Evolutionary conservation across 2,329 filamentous ascomycete species (phyloP), one percentile per base, ranked within the genome.

Genomic region (Fusarium lyarnte): DNA sequence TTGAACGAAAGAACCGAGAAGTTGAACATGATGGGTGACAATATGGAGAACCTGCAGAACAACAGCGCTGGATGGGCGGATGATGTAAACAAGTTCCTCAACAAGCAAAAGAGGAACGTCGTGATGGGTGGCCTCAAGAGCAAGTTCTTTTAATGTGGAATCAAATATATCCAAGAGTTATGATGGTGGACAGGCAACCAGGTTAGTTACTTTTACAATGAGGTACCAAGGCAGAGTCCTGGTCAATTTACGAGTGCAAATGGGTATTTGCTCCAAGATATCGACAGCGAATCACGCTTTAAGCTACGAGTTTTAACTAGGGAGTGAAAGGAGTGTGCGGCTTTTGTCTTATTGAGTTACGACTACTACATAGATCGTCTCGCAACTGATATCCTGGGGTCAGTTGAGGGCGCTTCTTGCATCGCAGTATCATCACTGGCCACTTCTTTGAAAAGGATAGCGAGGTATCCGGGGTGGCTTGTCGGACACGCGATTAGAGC

Each of bases 1-100:
- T 82, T 99, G 49, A 94, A 97, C 76, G 95, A 98, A 82, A 85
- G 96, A 55, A 97, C 96, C 1, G 94, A 98, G 83, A 94, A 92
- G 78, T 84, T 99, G 64, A 92, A 91, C 47, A 85, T 97, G 9
- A 91, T 95, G 82, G 92, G 92, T 5, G 95, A 98, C 77, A 91
- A 86, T 52, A 94, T 98, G 90, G 92, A 97, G 70, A 90, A 89
- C 70, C 83, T 98, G 67, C 92, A 95, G 77, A 88, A 94, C 76
- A 92, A 92, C 74, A 97, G 93, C 79, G 90, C 90, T 61, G 92
- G 91, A 23, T 98, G 94, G 91, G 92, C 94, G 19, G 90, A 94
- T 36, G 95, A 97, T 79, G 94, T 97, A 58, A 92, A 89, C 77
- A 98, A 97, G 81, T 98, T 89, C 81, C 91, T 97, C 8, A 88